These are phyloP conservation scores for Aspergillus udagawae DNA, from an alignment of 2,329 filamentous ascomycete species.

Conservation along the genomic window DNA sequence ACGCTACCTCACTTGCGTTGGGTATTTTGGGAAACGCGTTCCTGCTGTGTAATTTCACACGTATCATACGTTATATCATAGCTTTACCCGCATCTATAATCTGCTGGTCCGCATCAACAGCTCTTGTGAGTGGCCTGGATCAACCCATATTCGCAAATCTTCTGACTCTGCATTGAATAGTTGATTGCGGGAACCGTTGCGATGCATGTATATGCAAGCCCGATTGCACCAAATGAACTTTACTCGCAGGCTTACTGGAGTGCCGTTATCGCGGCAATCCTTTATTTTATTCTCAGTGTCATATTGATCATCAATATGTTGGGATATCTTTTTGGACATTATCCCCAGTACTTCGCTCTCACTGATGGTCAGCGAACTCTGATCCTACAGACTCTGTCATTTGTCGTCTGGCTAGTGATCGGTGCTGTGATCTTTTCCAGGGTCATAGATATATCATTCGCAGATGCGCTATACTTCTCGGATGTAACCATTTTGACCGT, in stretches of 20 bases:
- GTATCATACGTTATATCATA: constrained; percentile 71
- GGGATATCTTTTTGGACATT: constrained; percentile 70
- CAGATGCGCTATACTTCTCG: constrained; percentile 76
- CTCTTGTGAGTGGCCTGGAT: constrained; percentile 44
- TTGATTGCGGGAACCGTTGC: constrained; percentile 63
- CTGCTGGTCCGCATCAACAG: constrained; percentile 66
- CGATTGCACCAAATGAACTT: constrained; percentile 44
- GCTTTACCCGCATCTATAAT: constrained; percentile 80
- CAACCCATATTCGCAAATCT: neutral
- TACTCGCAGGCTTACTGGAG: constrained; percentile 88
- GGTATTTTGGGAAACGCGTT: constrained; percentile 77
- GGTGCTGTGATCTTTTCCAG: constrained; percentile 71
- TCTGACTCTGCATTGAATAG: constrained; percentile 27
- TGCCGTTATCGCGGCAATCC: constrained; percentile 69
- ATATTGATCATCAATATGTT: constrained; percentile 76
- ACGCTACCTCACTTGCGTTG: constrained; percentile 70
- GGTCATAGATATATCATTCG: constrained; percentile 70
- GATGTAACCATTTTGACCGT: constrained; percentile 64
- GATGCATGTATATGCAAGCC: constrained; percentile 59
- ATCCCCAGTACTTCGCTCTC: constrained; percentile 72
- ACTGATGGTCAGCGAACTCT: constrained; percentile 79
- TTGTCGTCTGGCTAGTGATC: constrained; percentile 74
- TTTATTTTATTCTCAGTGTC: constrained; percentile 75
- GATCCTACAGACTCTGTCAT: constrained; percentile 84
- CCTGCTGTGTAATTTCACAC: constrained; percentile 82